Evolutionary conservation across 1,139 yeast genomes (phyloP), one percentile per base, ranked within the genome.

Genomic region (Scheffersomyces quercinus): DNA sequence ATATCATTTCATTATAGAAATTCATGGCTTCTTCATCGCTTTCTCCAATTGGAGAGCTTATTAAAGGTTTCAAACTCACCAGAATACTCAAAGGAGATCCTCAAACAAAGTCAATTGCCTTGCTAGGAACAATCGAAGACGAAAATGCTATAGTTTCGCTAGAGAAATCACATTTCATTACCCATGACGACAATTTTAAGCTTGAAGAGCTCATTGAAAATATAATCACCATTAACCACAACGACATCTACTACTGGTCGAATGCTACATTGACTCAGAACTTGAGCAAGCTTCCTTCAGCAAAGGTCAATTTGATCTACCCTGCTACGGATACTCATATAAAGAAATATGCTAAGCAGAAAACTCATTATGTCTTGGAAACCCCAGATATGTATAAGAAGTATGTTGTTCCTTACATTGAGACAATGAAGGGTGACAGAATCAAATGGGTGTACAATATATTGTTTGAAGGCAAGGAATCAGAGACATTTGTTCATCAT

Each of bases 321-420:
- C 99, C 99, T 1, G 98, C 99, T 0, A 85, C 97, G 0, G 85
- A 82, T 42, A 79, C 85, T 8, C 99, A 93, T 59, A 83, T 93
- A 44, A 77, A 77, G 43, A 93, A 93, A 65, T 89, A 81, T 58
- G 73, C 79, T 12, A 69, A 65, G 13, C 91, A 86, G 55, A 65
- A 65, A 15, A 54, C 62, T 35, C 89, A 84, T 54, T 68, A 85
- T 56, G 75, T 93, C 3, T 60, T 67, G 15, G 99, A 95, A 59
- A 89, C 97, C 3, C 96, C 97, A 0, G 83, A 83, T 42, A 71
- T 81, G 68, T 93, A 91, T 66, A 41, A 62, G 4, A 52, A 67
- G 10, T 68, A 73, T 32, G 96, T 88, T 2, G 68, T 72, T 34
- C 97, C 97, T 0, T 93, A 86, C 60, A 86, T 93, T 38, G 76